Evolutionary conservation across 305 asterid genomes (phyloP).

Genomic region (Lippia alba): DNA sequence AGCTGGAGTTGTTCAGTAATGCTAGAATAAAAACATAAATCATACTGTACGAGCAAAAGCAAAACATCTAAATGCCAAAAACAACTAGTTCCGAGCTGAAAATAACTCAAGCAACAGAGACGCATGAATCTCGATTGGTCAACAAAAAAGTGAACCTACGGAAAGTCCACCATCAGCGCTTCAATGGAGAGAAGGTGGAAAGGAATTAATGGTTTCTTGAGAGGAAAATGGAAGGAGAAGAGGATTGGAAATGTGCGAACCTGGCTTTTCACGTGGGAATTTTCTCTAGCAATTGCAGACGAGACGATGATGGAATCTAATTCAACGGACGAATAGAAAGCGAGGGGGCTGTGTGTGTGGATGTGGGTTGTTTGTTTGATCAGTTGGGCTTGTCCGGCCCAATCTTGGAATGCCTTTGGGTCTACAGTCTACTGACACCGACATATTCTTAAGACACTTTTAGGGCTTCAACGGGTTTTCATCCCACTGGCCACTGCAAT

Average conservation of each 20-base stretch:
- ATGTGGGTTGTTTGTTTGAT: no score
- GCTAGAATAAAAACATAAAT: constrained; percentile 5
- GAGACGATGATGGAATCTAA: constrained; percentile 19
- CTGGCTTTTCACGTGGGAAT: constrained; percentile 43
- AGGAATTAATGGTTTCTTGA: no score
- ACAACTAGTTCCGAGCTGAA: no score
- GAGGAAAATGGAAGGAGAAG: constrained; percentile 26
- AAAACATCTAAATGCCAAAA: no score
- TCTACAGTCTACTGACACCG: no score
- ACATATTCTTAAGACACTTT: no score
- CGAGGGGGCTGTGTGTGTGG: no score
- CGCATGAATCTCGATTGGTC: neutral
- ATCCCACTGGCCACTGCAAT: no score
- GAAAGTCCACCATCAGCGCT: constrained; percentile 30
- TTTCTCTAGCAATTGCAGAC: constrained; percentile 6
- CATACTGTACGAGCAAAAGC: neutral
- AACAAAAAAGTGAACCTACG: neutral
- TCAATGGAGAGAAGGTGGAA: no score
- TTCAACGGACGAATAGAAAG: neutral
- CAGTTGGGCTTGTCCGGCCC: neutral
- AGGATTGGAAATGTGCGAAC: constrained; percentile 68
- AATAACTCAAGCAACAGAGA: neutral
- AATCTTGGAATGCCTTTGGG: no score
- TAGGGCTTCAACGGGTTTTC: no score
- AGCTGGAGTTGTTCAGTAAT: constrained; percentile 16